Evolutionary conservation across 2,329 filamentous ascomycete genomes (phyloP).

Genomic region (Cladosporium sphaerospermum): DNA sequence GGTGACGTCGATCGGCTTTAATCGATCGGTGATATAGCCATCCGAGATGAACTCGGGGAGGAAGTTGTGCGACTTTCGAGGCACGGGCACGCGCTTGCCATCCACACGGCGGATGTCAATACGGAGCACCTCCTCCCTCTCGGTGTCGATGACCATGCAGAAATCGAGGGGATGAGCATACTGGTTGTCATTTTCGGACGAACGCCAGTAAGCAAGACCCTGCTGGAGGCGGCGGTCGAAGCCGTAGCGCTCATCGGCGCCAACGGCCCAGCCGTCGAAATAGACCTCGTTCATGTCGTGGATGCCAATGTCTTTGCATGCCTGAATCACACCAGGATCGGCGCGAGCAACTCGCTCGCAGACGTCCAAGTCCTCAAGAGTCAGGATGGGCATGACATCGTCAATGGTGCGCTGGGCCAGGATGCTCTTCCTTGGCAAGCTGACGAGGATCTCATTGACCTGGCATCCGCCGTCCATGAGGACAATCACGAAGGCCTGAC

Average conservation of each 20-base stretch:
- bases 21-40: slow-evolving; percentile 43
- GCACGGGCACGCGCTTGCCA: slow-evolving; percentile 23
- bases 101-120: slow-evolving; percentile 30
- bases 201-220: slow-evolving; percentile 31
- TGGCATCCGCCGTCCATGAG: slow-evolving; percentile 35
- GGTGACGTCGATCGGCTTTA: slow-evolving; percentile 63
- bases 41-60: slow-evolving; percentile 34
- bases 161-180: slow-evolving; percentile 30
- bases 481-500: slow-evolving; percentile 43
- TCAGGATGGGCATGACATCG: slow-evolving; percentile 43
- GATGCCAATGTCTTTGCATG: slow-evolving; percentile 32
- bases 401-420: slow-evolving; percentile 19
- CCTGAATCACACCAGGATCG: slow-evolving; percentile 29
- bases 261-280: slow-evolving; percentile 34
- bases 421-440: slow-evolving; percentile 1
- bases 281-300: slow-evolving; percentile 32
- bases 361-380: slow-evolving; percentile 31
- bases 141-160: slow-evolving; percentile 27
- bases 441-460: slow-evolving; percentile 12
- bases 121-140: slow-evolving; percentile 25
- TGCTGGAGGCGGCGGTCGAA: slow-evolving; percentile 31
- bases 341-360: slow-evolving; percentile 30
- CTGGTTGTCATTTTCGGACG: slow-evolving; percentile 27
- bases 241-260: slow-evolving; percentile 32
- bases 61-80: slow-evolving; percentile 29